A percentile compares a stretch with the other conserved stretches of the same genome.
These are phyloP conservation scores for Aspergillus jensenii DNA, from an alignment of 2,329 filamentous ascomycete genomes.

Conservation along the genomic window DNA sequence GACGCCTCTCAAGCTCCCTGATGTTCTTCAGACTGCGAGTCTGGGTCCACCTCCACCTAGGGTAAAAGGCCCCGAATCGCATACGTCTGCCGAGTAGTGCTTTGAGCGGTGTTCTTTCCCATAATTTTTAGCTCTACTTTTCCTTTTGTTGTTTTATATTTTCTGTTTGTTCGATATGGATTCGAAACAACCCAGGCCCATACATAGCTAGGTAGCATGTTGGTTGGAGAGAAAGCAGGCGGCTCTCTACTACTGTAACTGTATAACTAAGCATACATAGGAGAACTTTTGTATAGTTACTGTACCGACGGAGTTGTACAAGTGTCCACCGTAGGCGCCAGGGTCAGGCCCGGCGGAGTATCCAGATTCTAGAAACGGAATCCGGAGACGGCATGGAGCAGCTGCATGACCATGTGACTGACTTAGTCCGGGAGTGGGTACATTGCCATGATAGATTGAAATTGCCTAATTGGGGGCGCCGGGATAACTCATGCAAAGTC, in stretches of 20 bases:
- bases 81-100: conserved; percentile 23
- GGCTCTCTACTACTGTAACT: background rate
- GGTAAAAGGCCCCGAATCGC: conserved; percentile 18
- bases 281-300: background rate
- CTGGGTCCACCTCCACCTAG: conserved; percentile 24
- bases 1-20: conserved; percentile 67
- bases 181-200: background rate
- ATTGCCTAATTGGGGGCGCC: background rate
- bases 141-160: conserved; percentile 1
- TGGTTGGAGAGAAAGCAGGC: conserved; percentile 4
- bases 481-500: background rate
- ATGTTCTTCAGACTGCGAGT: conserved; percentile 37
- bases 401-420: background rate
- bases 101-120: background rate
- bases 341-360: background rate
- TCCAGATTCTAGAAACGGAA: background rate
- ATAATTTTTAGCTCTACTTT: background rate
- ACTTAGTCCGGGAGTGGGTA: background rate
- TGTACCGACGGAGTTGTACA: background rate
- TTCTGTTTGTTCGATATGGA: background rate
- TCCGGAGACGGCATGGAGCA: background rate
- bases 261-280: conserved; percentile 2
- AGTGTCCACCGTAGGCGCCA: no score
- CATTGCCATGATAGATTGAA: no score
- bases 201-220: conserved; percentile 4